Conservation (phyloP, 2,329 filamentous ascomycete species). For the Berkeleyomyces basicola region DNA sequence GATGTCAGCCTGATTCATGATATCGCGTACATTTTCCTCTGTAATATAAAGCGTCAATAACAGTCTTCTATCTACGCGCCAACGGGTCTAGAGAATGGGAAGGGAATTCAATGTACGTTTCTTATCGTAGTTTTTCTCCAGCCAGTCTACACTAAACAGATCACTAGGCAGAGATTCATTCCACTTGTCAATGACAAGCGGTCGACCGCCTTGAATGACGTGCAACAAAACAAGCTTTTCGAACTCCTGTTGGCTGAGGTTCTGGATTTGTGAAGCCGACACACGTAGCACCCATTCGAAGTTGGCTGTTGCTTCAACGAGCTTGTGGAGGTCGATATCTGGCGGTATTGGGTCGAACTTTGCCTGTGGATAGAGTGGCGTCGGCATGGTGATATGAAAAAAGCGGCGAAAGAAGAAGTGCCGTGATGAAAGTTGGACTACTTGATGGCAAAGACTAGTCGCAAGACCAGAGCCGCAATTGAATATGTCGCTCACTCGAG, state of each 20-base stretch:
- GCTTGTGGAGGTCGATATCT: conserved; percentile 55
- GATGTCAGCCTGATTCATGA: conserved; percentile 54
- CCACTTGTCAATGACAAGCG: conserved; percentile 83
- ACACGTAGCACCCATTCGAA: conserved; percentile 79
- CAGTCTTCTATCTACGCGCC: neutral
- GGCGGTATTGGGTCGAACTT: conserved; percentile 86
- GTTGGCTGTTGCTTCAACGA: conserved; percentile 66
- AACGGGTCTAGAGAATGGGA: neutral
- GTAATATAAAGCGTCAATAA: conserved; percentile 4
- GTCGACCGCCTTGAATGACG: conserved; percentile 71
- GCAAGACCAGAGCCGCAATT: too few species aligned
- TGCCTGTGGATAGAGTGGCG: conserved; percentile 58
- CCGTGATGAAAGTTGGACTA: neutral
- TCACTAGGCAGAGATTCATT: conserved; percentile 55
- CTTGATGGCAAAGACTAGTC: neutral
- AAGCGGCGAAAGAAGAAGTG: neutral
- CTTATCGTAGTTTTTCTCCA: conserved; percentile 60
- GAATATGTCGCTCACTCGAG: too few species aligned
- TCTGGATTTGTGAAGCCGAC: conserved; percentile 58
- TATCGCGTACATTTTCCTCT: conserved; percentile 77
- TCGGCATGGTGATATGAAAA: conserved; percentile 43
- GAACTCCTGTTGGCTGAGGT: conserved; percentile 61
- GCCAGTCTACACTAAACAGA: conserved; percentile 68
- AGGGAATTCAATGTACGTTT: conserved; percentile 42
- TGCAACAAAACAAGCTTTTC: conserved; percentile 72